These are phyloP conservation scores for Xylaria sp. DNA, from an alignment of 2,329 filamentous ascomycete species.

Conservation along the genomic window DNA sequence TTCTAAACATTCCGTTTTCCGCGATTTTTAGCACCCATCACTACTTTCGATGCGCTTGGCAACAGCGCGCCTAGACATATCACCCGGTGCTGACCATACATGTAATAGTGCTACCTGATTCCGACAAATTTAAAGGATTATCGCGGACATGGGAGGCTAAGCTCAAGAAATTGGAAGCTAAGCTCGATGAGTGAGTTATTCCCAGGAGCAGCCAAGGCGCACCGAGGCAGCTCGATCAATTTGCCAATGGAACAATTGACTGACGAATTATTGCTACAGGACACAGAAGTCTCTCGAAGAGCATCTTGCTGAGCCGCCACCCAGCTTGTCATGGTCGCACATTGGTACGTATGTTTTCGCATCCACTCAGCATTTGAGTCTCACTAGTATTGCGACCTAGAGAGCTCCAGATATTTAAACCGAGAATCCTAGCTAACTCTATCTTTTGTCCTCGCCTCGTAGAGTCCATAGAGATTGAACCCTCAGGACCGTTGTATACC, in stretches of 20 bases:
- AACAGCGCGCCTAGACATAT: not conserved
- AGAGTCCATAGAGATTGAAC: constrained; percentile 45
- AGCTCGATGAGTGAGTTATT: constrained; percentile 42
- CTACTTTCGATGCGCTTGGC: not conserved
- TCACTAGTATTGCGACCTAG: not conserved
- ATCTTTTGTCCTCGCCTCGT: not conserved
- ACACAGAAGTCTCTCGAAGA: constrained; percentile 39
- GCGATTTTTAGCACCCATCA: not conserved
- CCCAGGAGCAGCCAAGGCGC: not conserved
- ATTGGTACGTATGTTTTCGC: constrained; percentile 34
- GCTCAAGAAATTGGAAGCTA: constrained; percentile 43
- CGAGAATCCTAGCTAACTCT: constrained; percentile 16
- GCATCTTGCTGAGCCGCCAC: constrained; percentile 35
- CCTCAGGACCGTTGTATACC: constrained; percentile 40
- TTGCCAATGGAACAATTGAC: constrained; percentile 1
- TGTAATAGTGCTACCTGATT: constrained; percentile 41
- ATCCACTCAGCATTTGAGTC: not conserved
- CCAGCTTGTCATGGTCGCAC: constrained; percentile 42
- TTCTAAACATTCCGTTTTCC: not conserved
- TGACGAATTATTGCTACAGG: constrained; percentile 19
- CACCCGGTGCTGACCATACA: constrained; percentile 21
- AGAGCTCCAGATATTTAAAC: not conserved
- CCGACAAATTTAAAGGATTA: constrained; percentile 42
- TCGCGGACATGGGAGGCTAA: constrained; percentile 43
- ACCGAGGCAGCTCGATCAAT: not conserved